Evolutionary conservation across 352 stramenopile species (phyloP), one percentile per base, ranked within the genome.

Genomic region (Aphanomyces euteiches): DNA sequence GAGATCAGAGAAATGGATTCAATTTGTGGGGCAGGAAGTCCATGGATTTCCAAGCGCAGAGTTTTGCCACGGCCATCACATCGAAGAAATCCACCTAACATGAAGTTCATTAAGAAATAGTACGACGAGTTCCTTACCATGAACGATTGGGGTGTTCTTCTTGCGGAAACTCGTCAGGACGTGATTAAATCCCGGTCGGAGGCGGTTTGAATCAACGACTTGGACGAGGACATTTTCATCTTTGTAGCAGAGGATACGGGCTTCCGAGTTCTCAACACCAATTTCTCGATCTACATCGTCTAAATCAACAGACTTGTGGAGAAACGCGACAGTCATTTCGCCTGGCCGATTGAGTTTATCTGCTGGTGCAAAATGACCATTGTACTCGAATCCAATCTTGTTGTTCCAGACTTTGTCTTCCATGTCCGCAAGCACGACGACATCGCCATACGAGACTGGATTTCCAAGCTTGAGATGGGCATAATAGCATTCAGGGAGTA

Each of bases 341-440:
- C 85, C 85, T 0, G 84, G 81, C 0, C 77, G 83, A 57, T 92
- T 90, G 19, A 75, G 74, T 47, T 86, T 88, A 3, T 54, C 38
- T 7, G 43, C 28, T 2, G 83, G 83, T 7, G 85, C 82, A 68
- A 94, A 88, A 75, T 87, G 89, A 4, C 87, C 87, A 60, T 90
- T 90, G 69, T 86, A 84, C n/a, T 82, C 88, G 39, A 83, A 90
- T 57, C 87, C 82, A 68, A 91, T 90, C 67, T 94, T 94, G 79
- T 93, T 94, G 77, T 94, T 94, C 87, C 87, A 94, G 7, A 93
- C 84, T 47, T 74, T 73, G 15, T 79, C 80, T 47, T 73, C 68
- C 41, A 82, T 77, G 61, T 94, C 82, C 38, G 89, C 80, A n/a
- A 94, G 79, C 63, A 92, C 79, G n/a, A 94, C 76, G 13, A 92